phyloP scores from a whole-genome alignment of 208 protist genomes.

The Acanthamoeba lenticulata region DNA sequence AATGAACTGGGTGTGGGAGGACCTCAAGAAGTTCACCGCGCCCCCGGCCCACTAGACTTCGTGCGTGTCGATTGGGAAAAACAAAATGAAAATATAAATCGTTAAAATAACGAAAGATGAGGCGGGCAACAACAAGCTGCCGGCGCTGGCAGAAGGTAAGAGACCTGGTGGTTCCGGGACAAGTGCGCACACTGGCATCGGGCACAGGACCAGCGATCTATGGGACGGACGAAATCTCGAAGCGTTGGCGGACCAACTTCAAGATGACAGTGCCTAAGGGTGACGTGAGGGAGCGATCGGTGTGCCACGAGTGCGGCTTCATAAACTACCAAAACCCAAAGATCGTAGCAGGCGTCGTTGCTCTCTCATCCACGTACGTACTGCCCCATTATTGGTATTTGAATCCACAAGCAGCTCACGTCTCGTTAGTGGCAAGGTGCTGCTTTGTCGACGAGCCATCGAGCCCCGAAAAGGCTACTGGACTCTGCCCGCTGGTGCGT shows the following conservation, averaged over 20 bases:
- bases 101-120: neutral
- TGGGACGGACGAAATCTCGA: too few species aligned
- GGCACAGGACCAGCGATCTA: too few species aligned
- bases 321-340: conserved; percentile 44
- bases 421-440: neutral
- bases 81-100: neutral
- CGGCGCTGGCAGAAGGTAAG: neutral
- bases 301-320: conserved; percentile 41
- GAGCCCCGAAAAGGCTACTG: neutral
- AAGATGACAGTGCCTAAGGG: conserved; percentile 11
- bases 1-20: conserved; percentile 61
- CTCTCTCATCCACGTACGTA: conserved; percentile 11
- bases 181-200: too few species aligned
- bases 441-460: conserved; percentile 8
- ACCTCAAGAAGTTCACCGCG: conserved; percentile 17
- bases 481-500: conserved; percentile 1
- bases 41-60: neutral
- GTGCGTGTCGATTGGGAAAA: neutral
- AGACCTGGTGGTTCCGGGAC: too few species aligned
- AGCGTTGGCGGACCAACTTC: neutral
- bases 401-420: neutral
- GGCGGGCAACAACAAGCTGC: neutral
- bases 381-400: neutral
- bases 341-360: conserved; percentile 25
- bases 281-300: neutral